Percentiles rank a stretch among this genome's conserved stretches.
phyloP scores from a whole-genome alignment of 495 filamentous ascomycete species.

The Saxophila tyrrhenica region DNA sequence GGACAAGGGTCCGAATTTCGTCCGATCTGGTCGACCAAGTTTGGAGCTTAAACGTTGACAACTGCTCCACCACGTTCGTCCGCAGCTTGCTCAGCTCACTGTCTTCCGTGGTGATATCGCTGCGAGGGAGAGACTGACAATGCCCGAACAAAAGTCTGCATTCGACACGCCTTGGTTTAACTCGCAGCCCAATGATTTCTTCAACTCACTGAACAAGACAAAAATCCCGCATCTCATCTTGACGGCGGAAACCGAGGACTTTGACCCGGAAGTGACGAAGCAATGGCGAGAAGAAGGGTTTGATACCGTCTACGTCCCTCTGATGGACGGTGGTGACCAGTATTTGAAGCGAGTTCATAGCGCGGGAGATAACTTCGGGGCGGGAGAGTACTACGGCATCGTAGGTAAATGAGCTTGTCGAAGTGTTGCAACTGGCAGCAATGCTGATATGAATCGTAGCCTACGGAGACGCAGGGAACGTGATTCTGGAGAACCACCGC shows the following conservation, averaged over 20 bases:
- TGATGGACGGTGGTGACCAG: slow-evolving; percentile 41
- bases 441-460: slow-evolving; percentile 25
- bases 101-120: too few relatives aligned
- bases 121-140: too few relatives aligned
- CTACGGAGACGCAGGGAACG: slow-evolving; percentile 29
- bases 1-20: background rate
- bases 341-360: slow-evolving; percentile 40
- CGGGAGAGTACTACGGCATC: slow-evolving; percentile 31
- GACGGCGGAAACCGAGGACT: slow-evolving; percentile 50
- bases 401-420: slow-evolving; percentile 25
- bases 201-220: slow-evolving; percentile 1
- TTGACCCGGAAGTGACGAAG: slow-evolving; percentile 44
- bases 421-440: background rate
- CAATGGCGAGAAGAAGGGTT: slow-evolving; percentile 60
- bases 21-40: too few relatives aligned
- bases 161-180: slow-evolving; percentile 17
- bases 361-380: slow-evolving; percentile 24
- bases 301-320: slow-evolving; percentile 48
- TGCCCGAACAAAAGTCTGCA: slow-evolving; percentile 13
- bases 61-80: too few relatives aligned
- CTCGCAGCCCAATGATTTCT: background rate
- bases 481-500: slow-evolving; percentile 26
- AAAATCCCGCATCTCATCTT: slow-evolving; percentile 47
- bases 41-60: too few relatives aligned
- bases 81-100: too few relatives aligned